Evolutionary conservation across 768 basidiomycete genomes (phyloP), one percentile per base, ranked within the genome.

Genomic region (Leccinum subgranulosum): DNA sequence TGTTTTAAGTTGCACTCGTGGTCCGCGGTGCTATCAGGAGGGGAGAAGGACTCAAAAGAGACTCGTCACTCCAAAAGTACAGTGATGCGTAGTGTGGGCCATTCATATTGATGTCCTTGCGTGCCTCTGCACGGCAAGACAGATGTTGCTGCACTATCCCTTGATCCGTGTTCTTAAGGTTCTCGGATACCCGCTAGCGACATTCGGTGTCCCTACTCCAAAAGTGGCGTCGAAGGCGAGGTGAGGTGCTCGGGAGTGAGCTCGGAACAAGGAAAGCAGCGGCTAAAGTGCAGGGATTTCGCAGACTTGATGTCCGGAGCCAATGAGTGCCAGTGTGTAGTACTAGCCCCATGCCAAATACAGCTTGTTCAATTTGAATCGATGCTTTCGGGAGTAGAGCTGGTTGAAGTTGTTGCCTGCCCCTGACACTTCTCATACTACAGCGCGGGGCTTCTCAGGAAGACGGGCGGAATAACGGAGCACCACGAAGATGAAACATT

Each of bases 191-290:
- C 9, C 69, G 68, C 31, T 56, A 34, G 19, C 61, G 60, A 15
- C 73, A 70, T 21, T 73, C 60, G 1, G 21, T 55, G 7, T 64
- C 65, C 66, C 60, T 46, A 8, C 39, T 19, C n/a, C 39, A 17
- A 41, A 66, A 3, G 34, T 3, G 33, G 55, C 23, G 21, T 65
- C 59, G 6, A 34, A 59, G 52, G 14, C 60, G 60, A 27, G 68
- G 63, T 58, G 19, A 68, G 54, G 15, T 74, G 66, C 33, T 59
- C 56, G 31, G 70, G 59, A 8, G 73, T 71, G 6, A 66, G 65
- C 39, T 23, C 23, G 23, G 9, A 41, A 41, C 4, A 41, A 41
- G 39, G 39, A 19, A 19, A 41, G 39, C 34, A 36, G 4, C 5
- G 34, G 15, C 4, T 17, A 11, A 36, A 4, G 15, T 43, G 45